Base-by-base conservation (phyloP, 2,329 filamentous ascomycete genomes). In the Sordariomycetes sp. region DNA sequence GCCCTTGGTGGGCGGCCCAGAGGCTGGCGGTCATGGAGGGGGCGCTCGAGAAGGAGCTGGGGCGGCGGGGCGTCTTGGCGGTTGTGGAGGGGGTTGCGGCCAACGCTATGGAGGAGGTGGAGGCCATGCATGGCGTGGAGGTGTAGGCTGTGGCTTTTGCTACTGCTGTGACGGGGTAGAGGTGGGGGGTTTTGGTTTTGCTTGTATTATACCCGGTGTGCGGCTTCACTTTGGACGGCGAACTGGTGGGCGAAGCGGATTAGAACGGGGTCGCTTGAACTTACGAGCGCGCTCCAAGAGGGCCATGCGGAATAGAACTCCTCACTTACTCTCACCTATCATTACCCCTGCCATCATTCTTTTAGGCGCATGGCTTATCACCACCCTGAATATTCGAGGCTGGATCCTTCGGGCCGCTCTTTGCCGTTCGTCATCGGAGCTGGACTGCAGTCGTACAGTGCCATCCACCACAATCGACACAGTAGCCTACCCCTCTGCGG, bases 1-100 rank as follows among this genome's bases (percentile, higher is more conserved):
- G 25, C 22, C 20, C 43, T 20, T 69, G 68, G 68, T 70, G 67
- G 68, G 64, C 64, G 2, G 57, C 43, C 10, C 57, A 55, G 56
- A 56, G 67, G 54, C 55, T 61, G 6, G 25, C n/a, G 3, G 59
- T 61, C 1, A 65, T 69, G 65, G 58, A 64, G 55, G 59, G 43
- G 46, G 50, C 60, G 2, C 60, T 66, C 12, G 34, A 55, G 55
- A 57, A 55, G 4, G 64, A 66, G 56, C 25, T 66, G 50, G 55
- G 57, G 32, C 37, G 24, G 51, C 28, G 11, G 57, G 64, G 54
- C 60, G 61, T 10, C 20, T 65, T 53, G 57, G 55, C 32, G 20
- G 24, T 20, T 5, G 25, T 57, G 35, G 18, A 14, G 48, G 14
- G 40, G 10, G 16, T 46, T 46, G 37, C 37, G 37, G 37, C 12